Evolutionary conservation across 192 early-diverging fungal species (phyloP), one percentile per base, ranked within the genome.

Genomic region (Coemansia sp.): DNA sequence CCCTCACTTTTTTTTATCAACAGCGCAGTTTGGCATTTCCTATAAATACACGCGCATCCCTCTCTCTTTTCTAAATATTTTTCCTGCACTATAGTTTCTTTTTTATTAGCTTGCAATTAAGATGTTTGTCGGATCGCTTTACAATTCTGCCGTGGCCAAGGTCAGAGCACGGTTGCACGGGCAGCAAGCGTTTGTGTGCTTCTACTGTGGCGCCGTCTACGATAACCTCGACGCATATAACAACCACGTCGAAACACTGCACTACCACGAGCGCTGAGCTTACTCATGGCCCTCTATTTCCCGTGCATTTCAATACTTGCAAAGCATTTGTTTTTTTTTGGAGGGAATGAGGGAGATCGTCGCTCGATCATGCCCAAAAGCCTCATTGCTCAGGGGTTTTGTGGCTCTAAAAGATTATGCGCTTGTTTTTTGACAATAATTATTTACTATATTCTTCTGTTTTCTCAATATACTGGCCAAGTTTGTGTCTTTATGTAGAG

Each of bases 151-250:
- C 2, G n/a, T 70, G 12, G 48, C 34, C 21, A 75, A 70, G 67
- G 28, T 66, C 71, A 58, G 34, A 56, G 51, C 64, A 31, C 62
- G 76, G 57, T 11, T 79, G 55, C 15, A 42, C 21, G 67, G 31
- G 6, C 68, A 81, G 65, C 68, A 81, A 57, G 65, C 72, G 10
- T 81, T 65, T 22, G 78, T 81, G 12, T 81, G 78, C 65, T 81
- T 81, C 65, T 81, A 81, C 60, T 81, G 78, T 58, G 69, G 65
- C 1, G 78, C 78, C 12, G 64, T 71, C 37, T 81, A 81, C 63
- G 55, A 81, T 21, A 60, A 81, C 51, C 57, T 68, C 48, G 78
- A 74, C 7, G 64, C 53, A 11, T 81, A 81, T 62, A 71, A 81
- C 54, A 46, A 40, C 34, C 78, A 81, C 31, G 78, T 81, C 31